phyloP scores from a whole-genome alignment of 352 stramenopile genomes.

The Globisporangium camurandrum region DNA sequence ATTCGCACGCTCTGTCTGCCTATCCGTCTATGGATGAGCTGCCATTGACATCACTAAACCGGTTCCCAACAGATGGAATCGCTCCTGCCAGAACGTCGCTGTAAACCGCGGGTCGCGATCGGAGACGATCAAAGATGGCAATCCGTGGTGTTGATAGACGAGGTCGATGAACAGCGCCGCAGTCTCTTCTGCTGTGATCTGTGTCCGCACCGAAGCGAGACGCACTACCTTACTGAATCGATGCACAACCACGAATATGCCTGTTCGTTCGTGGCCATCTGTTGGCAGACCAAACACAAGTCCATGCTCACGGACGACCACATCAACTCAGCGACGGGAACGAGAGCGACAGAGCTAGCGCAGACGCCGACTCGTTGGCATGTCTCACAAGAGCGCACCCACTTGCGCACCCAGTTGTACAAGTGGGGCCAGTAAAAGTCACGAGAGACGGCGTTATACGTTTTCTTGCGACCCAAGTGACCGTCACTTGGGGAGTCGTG shows the following conservation, averaged over 20 bases:
- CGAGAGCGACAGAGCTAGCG: slow-evolving; percentile 1
- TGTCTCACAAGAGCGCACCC: slow-evolving; percentile 16
- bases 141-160: slow-evolving; percentile 14
- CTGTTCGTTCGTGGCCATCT: slow-evolving; percentile 7
- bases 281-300: slow-evolving; percentile 1
- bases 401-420: slow-evolving; percentile 27
- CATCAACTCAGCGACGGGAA: not conserved
- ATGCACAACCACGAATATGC: slow-evolving; percentile 21
- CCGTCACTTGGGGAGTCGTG: slow-evolving; percentile 9
- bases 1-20: no score
- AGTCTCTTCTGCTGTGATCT: slow-evolving; percentile 12
- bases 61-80: no score
- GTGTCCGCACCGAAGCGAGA: slow-evolving; percentile 1
- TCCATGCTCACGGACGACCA: slow-evolving; percentile 2
- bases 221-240: slow-evolving; percentile 25
- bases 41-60: no score
- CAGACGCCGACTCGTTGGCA: slow-evolving; percentile 22
- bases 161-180: slow-evolving; percentile 19
- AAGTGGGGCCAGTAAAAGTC: slow-evolving; percentile 19
- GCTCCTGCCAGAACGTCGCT: not conserved
- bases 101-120: slow-evolving; percentile 12
- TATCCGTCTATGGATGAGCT: no score
- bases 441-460: slow-evolving; percentile 10
- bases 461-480: slow-evolving; percentile 22
- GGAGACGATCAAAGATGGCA: slow-evolving; percentile 13